Evolutionary conservation across 192 early-diverging fungal species (phyloP), one percentile per base, ranked within the genome.

Genomic region (Coemansia sp.): DNA sequence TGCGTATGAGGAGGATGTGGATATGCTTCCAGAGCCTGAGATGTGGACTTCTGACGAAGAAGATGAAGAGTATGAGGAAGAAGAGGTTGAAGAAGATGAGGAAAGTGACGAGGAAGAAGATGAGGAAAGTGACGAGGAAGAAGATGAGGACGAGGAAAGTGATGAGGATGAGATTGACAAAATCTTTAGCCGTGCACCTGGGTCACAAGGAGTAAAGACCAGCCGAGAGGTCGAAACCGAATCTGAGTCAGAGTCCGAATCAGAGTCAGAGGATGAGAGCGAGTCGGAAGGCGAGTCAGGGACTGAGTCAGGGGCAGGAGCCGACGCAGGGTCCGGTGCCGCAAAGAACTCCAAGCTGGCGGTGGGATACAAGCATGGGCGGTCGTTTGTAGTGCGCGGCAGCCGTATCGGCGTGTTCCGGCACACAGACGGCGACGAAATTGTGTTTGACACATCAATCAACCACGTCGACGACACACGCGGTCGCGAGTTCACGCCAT

Each of bases 311-410:
- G 76, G 75, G 38, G 57, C 72, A 22, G 75, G 71, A 6, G 60
- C 68, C 21, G 55, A 68, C 9, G 43, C 54, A 14, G 62, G 45
- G 5, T 54, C 59, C 3, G 66, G 66, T 9, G 62, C 57, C 26
- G 25, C 27, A 11, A 52, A 67, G 1, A 95, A 95, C 77, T 92
- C 85, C 10, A 88, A 87, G 52, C 84, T 98, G 37, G 87, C 89
- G 3, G 90, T 96, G 37, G 93, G 93, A 0, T 88, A 88, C 77
- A 92, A 92, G 74, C 82, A 90, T 69, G 88, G 91, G 53, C 87
- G 93, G 17, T 94, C 95, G 10, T 96, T 93, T 79, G 91, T 96
- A 21, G 88, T 95, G 12, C 91, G 93, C 29, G 95, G 95, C 25
- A 84, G 87, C 75, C 86, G 85, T 41, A 93, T 98, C 66, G 94